These are phyloP conservation scores for Epithemia pelagica DNA, from an alignment of 108 stramenopile genomes.

Conservation along the genomic window DNA sequence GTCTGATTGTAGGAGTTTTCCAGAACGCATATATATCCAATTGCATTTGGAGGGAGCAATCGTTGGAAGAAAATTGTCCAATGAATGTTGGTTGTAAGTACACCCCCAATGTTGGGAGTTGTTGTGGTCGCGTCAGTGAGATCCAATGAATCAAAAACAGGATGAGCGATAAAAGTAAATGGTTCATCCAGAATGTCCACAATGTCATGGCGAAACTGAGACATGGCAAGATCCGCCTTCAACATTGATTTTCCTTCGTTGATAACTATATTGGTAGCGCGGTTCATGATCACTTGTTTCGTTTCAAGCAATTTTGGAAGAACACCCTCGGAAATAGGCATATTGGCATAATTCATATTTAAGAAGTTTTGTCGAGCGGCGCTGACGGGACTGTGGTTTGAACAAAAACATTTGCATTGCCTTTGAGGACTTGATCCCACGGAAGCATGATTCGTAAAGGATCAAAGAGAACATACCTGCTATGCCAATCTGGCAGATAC, in stretches of 20 bases:
- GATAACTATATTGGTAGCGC: neutral
- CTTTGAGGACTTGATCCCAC: no score
- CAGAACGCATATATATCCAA: conserved; percentile 42
- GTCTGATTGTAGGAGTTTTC: conserved; percentile 24
- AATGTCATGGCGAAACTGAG: neutral
- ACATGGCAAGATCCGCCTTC: neutral
- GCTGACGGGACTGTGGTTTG: neutral
- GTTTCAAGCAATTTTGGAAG: neutral
- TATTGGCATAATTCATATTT: neutral
- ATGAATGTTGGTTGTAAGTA: conserved; percentile 22
- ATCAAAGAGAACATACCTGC: neutral
- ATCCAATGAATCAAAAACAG: conserved; percentile 14
- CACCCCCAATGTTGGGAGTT: neutral
- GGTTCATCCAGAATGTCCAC: conserved; percentile 5
- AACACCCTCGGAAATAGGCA: neutral
- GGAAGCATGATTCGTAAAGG: no score
- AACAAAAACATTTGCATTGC: neutral
- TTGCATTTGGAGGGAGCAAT: conserved; percentile 36
- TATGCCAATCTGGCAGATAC: neutral
- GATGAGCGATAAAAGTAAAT: conserved; percentile 16
- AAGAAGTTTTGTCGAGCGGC: neutral
- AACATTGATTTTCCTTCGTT: neutral
- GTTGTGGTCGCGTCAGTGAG: neutral
- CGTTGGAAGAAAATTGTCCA: conserved; percentile 29
- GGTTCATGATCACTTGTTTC: neutral